phyloP scores from a whole-genome alignment of 805 yeast species.

The Starmerella cellae region DNA sequence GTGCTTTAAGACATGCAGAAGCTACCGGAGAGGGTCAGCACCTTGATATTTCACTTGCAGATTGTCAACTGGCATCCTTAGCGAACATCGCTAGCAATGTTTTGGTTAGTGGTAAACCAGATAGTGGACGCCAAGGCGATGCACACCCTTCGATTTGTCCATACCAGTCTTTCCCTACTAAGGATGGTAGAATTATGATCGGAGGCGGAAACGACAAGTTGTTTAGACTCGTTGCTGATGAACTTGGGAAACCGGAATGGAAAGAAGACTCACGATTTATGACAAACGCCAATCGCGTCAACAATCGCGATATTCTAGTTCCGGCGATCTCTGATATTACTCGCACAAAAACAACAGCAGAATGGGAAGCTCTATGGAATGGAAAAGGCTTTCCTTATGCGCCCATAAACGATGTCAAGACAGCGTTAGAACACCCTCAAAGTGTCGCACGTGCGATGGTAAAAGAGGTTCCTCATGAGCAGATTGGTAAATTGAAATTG shows the following conservation, averaged over 20 bases:
- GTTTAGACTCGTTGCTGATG: conserved; percentile 26
- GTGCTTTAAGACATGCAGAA: conserved; percentile 27
- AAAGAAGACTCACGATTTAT: conserved; percentile 25
- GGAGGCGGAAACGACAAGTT: conserved; percentile 34
- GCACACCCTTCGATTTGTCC: conserved; percentile 34
- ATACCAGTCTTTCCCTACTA: conserved; percentile 31
- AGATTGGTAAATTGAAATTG: conserved; percentile 28
- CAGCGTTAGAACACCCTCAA: conserved; percentile 29
- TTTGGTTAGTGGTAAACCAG: conserved; percentile 30
- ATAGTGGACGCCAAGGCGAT: conserved; percentile 32
- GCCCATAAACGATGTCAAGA: conserved; percentile 31
- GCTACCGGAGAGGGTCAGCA: conserved; percentile 30
- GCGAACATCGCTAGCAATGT: conserved; percentile 32
- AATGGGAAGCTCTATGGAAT: conserved; percentile 29
- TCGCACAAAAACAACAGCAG: conserved; percentile 24
- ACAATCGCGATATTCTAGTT: conserved; percentile 26
- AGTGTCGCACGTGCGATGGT: conserved; percentile 30
- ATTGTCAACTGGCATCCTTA: conserved; percentile 31
- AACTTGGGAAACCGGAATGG: conserved; percentile 30
- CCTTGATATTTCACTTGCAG: conserved; percentile 29
- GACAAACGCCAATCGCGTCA: conserved; percentile 30
- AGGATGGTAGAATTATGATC: conserved; percentile 30
- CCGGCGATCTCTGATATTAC: conserved; percentile 26
- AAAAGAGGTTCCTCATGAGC: conserved; percentile 27
- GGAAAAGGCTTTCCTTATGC: conserved; percentile 30